A percentile compares a stretch with the other conserved stretches of the same genome.
Conservation (phyloP, 495 filamentous ascomycete genomes). For the Aspergillus campestris region DNA sequence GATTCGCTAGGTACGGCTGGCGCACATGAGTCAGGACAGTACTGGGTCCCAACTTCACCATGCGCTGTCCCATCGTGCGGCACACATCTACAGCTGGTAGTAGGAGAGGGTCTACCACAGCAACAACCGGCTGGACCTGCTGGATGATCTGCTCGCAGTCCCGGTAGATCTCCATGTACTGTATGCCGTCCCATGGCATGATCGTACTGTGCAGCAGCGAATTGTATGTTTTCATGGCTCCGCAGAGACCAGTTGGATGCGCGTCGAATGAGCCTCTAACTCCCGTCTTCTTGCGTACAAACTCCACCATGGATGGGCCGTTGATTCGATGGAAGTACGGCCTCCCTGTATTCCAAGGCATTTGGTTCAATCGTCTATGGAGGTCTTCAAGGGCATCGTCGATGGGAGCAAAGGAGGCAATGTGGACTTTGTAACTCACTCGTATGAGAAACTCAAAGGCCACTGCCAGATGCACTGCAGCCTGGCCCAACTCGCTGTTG, state of each 20-base stretch:
- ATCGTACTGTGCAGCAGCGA: conserved; percentile 6
- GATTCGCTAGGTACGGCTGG: conserved; percentile 21
- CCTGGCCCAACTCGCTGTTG: conserved; percentile 38
- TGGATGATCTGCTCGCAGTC: conserved; percentile 23
- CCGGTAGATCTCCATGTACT: conserved; percentile 30
- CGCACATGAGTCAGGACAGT: conserved; percentile 20
- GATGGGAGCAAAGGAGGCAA: conserved; percentile 36
- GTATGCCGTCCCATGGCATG: conserved; percentile 26
- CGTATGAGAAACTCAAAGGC: conserved; percentile 33
- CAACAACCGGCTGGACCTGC: conserved; percentile 23
- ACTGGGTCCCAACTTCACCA: conserved; percentile 29
- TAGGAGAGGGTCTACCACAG: conserved; percentile 34
- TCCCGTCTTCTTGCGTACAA: conserved; percentile 2
- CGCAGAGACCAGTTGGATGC: conserved; percentile 12
- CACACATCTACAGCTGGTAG: conserved; percentile 34
- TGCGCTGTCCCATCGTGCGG: conserved; percentile 12
- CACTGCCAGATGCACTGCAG: conserved; percentile 35
- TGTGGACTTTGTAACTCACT: conserved; percentile 29
- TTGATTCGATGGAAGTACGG: conserved; percentile 23
- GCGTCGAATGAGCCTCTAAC: conserved; percentile 5
- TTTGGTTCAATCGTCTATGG: conserved; percentile 4
- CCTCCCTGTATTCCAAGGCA: neutral
- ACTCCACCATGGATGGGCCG: conserved; percentile 21
- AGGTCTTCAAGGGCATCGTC: conserved; percentile 10
- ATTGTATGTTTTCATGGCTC: conserved; percentile 13